phyloP scores from a whole-genome alignment of 495 filamentous ascomycete genomes.

The Podospora appendiculata region DNA sequence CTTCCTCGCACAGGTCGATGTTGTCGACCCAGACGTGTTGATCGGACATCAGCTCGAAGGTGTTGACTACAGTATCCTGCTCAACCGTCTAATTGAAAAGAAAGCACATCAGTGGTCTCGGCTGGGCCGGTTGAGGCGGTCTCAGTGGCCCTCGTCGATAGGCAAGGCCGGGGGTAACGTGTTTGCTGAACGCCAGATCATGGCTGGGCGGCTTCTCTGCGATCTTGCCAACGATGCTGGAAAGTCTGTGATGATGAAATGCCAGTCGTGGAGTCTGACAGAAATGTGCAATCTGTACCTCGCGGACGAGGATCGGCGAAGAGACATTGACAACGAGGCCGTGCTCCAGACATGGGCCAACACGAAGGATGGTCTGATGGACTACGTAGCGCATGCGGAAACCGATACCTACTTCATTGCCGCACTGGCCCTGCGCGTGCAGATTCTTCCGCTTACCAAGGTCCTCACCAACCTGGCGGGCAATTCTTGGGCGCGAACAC shows the following conservation, averaged over 20 bases:
- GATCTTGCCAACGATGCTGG: conserved; percentile 95
- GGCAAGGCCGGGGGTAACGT: conserved; percentile 81
- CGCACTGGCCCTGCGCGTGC: conserved; percentile 75
- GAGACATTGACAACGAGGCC: conserved; percentile 79
- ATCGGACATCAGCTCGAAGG: conserved; percentile 96
- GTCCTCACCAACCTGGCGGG: conserved; percentile 93
- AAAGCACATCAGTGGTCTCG: conserved; percentile 91
- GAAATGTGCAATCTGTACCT: conserved; percentile 95
- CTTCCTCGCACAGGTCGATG: conserved; percentile 81
- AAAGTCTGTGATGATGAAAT: conserved; percentile 95
- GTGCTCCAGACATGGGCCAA: conserved; percentile 84
- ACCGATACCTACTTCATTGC: conserved; percentile 94
- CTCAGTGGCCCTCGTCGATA: conserved; percentile 81
- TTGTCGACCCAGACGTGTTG: conserved; percentile 85
- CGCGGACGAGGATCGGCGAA: conserved; percentile 52
- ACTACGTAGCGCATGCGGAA: conserved; percentile 87
- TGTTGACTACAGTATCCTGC: conserved; percentile 85
- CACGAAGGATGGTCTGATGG: conserved; percentile 78
- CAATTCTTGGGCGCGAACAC: conserved; percentile 95
- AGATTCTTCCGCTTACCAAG: conserved; percentile 90
- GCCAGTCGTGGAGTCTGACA: conserved; percentile 93
- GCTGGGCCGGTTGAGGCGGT: conserved; percentile 75
- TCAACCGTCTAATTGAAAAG: conserved; percentile 80
- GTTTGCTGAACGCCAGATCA: conserved; percentile 83
- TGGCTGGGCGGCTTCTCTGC: conserved; percentile 83